phyloP scores from a whole-genome alignment of 108 stramenopile species.

The Cyclotella choctawhatcheeana region DNA sequence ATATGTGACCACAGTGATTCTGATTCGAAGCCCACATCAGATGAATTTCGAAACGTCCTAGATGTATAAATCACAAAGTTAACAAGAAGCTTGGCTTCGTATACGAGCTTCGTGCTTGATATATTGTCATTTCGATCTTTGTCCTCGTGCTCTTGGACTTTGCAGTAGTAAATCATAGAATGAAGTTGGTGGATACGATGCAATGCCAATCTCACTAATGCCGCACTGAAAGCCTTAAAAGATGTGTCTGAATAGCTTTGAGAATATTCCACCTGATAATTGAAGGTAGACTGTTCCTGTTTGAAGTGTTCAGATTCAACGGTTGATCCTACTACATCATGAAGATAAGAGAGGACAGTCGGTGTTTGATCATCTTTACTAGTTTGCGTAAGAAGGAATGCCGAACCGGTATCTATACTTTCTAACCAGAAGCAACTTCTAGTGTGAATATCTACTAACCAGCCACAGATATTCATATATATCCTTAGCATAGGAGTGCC shows the following conservation, averaged over 20 bases:
- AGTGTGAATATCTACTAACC: constrained; percentile 53
- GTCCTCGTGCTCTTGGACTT: constrained; percentile 32
- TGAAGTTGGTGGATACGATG: constrained; percentile 56
- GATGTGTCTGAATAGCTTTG: constrained; percentile 2
- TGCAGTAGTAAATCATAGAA: constrained; percentile 54
- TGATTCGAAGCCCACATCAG: neutral
- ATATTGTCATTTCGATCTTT: neutral
- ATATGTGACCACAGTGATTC: constrained; percentile 39
- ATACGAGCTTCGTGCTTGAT: constrained; percentile 16
- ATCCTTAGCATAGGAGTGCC: constrained; percentile 12
- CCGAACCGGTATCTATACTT: constrained; percentile 9
- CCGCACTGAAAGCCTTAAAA: constrained; percentile 12
- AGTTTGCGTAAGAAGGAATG: constrained; percentile 28
- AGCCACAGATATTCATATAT: constrained; percentile 48
- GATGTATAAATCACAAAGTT: constrained; percentile 46
- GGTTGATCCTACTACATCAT: constrained; percentile 16
- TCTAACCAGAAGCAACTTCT: constrained; percentile 56
- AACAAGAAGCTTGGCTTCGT: constrained; percentile 47
- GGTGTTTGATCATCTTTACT: neutral
- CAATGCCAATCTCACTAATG: constrained; percentile 40
- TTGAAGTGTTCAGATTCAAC: constrained; percentile 30
- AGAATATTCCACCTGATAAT: no score
- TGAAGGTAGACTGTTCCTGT: no score
- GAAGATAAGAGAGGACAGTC: constrained; percentile 29
- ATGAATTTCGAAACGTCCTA: neutral